Base-by-base conservation (phyloP, 345 rosid genomes). In the Arabidopsis suecica region DNA sequence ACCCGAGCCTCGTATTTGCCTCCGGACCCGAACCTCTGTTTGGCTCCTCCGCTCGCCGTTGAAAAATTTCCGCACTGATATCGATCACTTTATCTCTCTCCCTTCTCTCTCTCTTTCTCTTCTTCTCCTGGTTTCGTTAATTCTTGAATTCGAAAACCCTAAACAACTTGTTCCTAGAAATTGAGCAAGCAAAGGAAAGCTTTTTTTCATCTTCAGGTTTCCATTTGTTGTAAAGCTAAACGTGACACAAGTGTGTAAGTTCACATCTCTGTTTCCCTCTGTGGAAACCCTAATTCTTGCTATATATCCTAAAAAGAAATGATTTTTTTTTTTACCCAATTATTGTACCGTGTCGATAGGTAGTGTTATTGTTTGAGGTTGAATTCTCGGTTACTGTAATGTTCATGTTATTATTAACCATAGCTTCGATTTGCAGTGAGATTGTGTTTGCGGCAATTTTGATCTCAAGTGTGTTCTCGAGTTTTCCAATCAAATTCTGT, bases 21-120 rank as follows among this genome's bases (percentile, higher is more conserved):
- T 38, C 62, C 75, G 84, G 57, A 44, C 50, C 83, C 82, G 79
- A 84, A 69, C 83, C 83, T 75, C 71, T 25, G 45, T 40, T 75
- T 79, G 79, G 83, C 75, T 78, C 82, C 80, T 74, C 84, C 56
- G 83, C 80, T 36, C 87, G 79, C 83, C 87, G 93, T 86, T 80
- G 90, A 84, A 86, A 63, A 65, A 28, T 84, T 84, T 82, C 11
- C 82, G 79, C 85, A 80, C 80, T 68, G 81, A 61, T 81, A 23
- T 82, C 75, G 82, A 83, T 76, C 79, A 51, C 88, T 86, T 81
- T 80, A 62, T 84, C 82, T 79, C 51, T 55, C 72, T 47, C 18
- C 18, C 41, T 22, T 22, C 55, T 70, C 71, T 81, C 71, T 57
- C 63, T 68, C 68, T 16, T 16, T 16, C 18, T 16, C 18, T 16